Evolutionary conservation across 2,329 filamentous ascomycete genomes (phyloP).

Genomic region (Corynespora cassiicola): DNA sequence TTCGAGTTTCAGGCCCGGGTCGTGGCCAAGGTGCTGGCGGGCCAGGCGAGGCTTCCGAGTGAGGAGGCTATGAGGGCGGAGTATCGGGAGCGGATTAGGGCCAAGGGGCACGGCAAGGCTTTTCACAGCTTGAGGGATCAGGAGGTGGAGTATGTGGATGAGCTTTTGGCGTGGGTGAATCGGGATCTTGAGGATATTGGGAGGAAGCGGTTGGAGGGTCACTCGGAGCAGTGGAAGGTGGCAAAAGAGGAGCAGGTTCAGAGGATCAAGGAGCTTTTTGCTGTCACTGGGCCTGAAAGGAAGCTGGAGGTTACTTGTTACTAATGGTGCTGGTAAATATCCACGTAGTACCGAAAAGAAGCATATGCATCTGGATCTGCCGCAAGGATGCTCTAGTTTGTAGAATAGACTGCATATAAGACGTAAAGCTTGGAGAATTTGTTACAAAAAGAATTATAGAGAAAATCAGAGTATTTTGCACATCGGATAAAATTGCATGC

Average conservation of each 20-base stretch:
- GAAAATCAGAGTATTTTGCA: too few relatives aligned
- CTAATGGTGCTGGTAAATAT: neutral
- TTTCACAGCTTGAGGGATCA: conserved; percentile 54
- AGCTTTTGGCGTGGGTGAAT: conserved; percentile 50
- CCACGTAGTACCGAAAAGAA: neutral
- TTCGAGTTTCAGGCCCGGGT: conserved; percentile 74
- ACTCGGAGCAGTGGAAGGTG: conserved; percentile 43
- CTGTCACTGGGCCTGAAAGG: conserved; percentile 1
- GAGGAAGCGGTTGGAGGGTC: conserved; percentile 33
- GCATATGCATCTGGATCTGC: too few relatives aligned
- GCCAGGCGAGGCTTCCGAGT: conserved; percentile 56
- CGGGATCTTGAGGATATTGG: conserved; percentile 26
- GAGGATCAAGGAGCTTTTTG: conserved; percentile 40
- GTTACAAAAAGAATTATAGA: too few relatives aligned
- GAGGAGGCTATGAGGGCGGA: conserved; percentile 51
- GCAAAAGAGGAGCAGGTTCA: conserved; percentile 40
- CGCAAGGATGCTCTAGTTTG: too few relatives aligned
- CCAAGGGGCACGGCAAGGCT: conserved; percentile 49
- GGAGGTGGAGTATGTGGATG: conserved; percentile 49
- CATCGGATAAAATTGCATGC: too few relatives aligned
- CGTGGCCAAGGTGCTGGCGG: conserved; percentile 63
- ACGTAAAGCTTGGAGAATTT: too few relatives aligned
- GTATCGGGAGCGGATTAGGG: conserved; percentile 42
- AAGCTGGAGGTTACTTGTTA: conserved; percentile 10
- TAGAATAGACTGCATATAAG: too few relatives aligned